These are phyloP conservation scores for Yamadazyma oceani DNA, from an alignment of 1,139 yeast species.

Conservation along the genomic window DNA sequence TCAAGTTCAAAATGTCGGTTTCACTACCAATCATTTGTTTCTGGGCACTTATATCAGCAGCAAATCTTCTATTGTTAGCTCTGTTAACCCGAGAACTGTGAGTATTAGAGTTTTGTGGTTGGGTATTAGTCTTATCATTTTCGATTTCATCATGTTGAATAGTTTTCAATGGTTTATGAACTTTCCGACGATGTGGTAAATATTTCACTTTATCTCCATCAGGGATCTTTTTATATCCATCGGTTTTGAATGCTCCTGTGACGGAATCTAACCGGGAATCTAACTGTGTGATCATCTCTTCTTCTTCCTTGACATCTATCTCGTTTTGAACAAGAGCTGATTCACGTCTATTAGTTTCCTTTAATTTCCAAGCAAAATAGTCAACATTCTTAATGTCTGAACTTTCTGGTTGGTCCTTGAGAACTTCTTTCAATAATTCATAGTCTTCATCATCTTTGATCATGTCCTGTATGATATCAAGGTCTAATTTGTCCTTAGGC, in stretches of 20 bases:
- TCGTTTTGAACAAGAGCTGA: slow-evolving; percentile 25
- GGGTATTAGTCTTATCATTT: slow-evolving; percentile 22
- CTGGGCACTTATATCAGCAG: slow-evolving; percentile 86
- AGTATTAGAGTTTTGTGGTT: slow-evolving; percentile 18
- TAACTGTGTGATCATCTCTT: slow-evolving; percentile 24
- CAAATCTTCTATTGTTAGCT: slow-evolving; percentile 86
- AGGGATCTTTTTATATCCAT: slow-evolving; percentile 72
- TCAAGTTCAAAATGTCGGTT: slow-evolving; percentile 74
- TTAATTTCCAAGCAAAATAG: slow-evolving; percentile 71
- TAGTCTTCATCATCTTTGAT: slow-evolving; percentile 79
- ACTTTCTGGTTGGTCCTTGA: slow-evolving; percentile 27
- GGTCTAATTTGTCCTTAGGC: slow-evolving; percentile 32
- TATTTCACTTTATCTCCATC: slow-evolving; percentile 74
- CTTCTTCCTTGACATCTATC: slow-evolving; percentile 18
- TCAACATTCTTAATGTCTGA: slow-evolving; percentile 40
- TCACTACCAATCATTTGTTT: slow-evolving; percentile 76
- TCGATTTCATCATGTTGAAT: slow-evolving; percentile 59
- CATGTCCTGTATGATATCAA: slow-evolving; percentile 52
- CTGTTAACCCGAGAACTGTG: slow-evolving; percentile 84
- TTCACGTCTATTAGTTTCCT: slow-evolving; percentile 27
- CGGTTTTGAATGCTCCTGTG: slow-evolving; percentile 69
- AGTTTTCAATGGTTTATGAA: slow-evolving; percentile 56
- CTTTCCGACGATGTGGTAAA: slow-evolving; percentile 69
- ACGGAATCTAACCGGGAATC: slow-evolving; percentile 41
- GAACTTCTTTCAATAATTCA: slow-evolving; percentile 46